Evolutionary conservation across 1,284 basidiomycete species (phyloP), one percentile per base, ranked within the genome.

Genomic region (Moniliophthora roreri): DNA sequence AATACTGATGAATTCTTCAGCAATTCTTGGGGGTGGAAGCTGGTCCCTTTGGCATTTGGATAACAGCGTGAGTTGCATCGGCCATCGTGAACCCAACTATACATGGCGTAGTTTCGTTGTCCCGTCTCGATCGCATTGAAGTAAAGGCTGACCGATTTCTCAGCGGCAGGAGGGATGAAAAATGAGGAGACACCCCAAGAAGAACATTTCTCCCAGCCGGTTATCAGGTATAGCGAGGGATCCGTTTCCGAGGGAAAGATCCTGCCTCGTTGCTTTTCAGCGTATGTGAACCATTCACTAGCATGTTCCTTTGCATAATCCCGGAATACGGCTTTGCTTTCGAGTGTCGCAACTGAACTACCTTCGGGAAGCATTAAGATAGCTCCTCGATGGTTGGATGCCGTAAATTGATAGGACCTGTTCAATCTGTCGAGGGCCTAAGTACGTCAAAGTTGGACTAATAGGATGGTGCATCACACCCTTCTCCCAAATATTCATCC

Each of bases 211-310:
- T 51, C 52, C 38, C 41, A 52, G 26, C 52, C 56, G 32, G 56
- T 54, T 28, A 54, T 48, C 13, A 57, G 35, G 21, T 57, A 57
- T 39, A 57, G 44, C 3, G 56, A 57, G n/a, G 44, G 23, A 36
- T 51, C 49, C 6, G 28, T 32, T 6, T 32, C 28, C 6, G 6
- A 6, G 20, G 48, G 28, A 9, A 35, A 34, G 15, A 51, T 44
- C 26, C 44, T 40, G 21, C 53, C 52, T 6, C 48, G 44, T 23
- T 26, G 16, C 9, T 51, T 24, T 20, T 54, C 44, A 9, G 48
- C 45, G 41, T 54, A 57, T 13, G 44, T 41, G 23, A 51, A 57
- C 56, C 56, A 57, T 13, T 26, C 39, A 32, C 39, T 28, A 16
- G 52, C 52, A 21, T 57, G 42, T 3, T 32, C 18, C 23, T 24